These are phyloP conservation scores for Aspergillus sp. DNA, from an alignment of 2,329 filamentous ascomycete species.

Conservation along the genomic window DNA sequence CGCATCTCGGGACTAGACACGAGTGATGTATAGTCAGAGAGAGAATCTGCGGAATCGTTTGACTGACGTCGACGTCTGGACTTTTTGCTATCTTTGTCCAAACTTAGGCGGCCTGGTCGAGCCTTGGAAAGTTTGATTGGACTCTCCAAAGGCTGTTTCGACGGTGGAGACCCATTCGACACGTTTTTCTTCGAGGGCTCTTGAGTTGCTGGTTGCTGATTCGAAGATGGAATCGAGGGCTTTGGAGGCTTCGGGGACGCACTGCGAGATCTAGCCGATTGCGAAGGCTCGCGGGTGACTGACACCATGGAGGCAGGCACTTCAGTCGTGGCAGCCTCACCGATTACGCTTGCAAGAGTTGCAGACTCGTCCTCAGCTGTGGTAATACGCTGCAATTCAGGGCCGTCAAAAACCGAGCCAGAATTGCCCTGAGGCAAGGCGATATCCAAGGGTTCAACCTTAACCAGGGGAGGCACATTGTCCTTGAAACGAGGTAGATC, in stretches of 20 bases:
- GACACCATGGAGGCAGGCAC: too few species aligned
- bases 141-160: constrained; percentile 25
- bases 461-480: too few species aligned
- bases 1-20: constrained; percentile 25
- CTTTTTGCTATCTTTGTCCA: constrained; percentile 14
- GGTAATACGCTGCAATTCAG: too few species aligned
- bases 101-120: constrained; percentile 15
- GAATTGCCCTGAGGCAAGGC: too few species aligned
- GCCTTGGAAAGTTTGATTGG: constrained; percentile 27
- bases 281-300: too few species aligned
- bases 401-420: too few species aligned
- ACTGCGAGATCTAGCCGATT: too few species aligned
- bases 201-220: background rate
- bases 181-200: constrained; percentile 4
- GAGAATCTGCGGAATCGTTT: constrained; percentile 24
- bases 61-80: constrained; percentile 20
- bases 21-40: constrained; percentile 27
- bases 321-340: too few species aligned
- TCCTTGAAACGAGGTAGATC: too few species aligned
- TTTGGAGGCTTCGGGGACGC: background rate
- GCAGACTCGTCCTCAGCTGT: too few species aligned
- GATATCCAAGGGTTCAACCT: too few species aligned
- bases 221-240: background rate
- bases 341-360: too few species aligned
- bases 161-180: constrained; percentile 5